Evolutionary conservation across 2,329 filamentous ascomycete species (phyloP), one percentile per base, ranked within the genome.

Genomic region (Alternaria atra): DNA sequence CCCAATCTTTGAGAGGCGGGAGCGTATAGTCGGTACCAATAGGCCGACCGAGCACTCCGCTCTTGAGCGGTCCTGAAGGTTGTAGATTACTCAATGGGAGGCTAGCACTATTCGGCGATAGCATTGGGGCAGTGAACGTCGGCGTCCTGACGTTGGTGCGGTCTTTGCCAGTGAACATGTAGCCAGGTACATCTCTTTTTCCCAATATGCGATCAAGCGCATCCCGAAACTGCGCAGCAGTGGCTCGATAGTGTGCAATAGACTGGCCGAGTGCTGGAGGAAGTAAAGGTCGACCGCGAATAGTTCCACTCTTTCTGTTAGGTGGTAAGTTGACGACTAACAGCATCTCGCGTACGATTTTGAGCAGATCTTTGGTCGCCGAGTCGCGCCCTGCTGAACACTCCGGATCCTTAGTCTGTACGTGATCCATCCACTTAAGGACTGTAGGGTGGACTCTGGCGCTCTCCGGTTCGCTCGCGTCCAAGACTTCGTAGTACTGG

Each of bases 151-250:
- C 37, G 30, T 35, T 52, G 2, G 23, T 32, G 20, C 65, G 55
- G 30, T 43, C 25, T 15, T 57, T 58, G 0, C 61, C 58, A 2
- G 58, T 62, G 17, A 55, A 47, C 10, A 64, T 9, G 20, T 66
- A 66, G 1, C n/a, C 10, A 5, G 52, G 13, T 7, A 35, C 6
- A 12, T 40, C 10, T 17, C 4, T 20, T 8, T 64, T 60, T 5
- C 10, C 20, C n/a, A 52, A 17, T 35, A 68, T 66, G 0, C 23
- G 23, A 13, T 68, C 59, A 27, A 68, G 44, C 3, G 51, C 44
- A 6, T 64, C 44, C 5, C 63, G 61, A 52, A 66, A 58, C 29
- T 64, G 39, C 20, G 30, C 37, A 6, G 66, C 65, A 1, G 65
- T 67, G 4, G 60, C 60, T 13, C 65, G 63, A 57, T 67, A 66